phyloP scores from a whole-genome alignment of 192 early-diverging fungal species.

The Geosiphon pyriformis region DNA sequence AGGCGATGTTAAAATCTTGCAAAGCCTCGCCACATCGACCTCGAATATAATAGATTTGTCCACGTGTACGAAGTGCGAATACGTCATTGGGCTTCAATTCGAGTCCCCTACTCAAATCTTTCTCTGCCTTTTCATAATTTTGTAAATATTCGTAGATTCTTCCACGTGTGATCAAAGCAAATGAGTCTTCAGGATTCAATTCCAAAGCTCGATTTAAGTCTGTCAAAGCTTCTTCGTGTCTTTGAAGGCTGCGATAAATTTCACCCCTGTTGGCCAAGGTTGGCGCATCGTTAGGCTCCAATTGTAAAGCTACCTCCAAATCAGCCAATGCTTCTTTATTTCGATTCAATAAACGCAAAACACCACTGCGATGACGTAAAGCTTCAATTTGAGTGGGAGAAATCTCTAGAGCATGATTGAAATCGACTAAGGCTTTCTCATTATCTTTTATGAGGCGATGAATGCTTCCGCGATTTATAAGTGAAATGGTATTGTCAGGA shows the following conservation, averaged over 20 bases:
- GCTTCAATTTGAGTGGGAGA: neutral
- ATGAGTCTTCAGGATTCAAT: neutral
- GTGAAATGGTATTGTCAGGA: neutral
- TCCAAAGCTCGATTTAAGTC: conserved; percentile 3
- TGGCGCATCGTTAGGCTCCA: neutral
- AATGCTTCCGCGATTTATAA: neutral
- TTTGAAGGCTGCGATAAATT: neutral
- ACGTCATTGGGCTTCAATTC: neutral
- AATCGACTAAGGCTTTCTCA: conserved; percentile 1
- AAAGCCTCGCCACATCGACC: neutral
- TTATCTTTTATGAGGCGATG: neutral
- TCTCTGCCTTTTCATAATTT: neutral
- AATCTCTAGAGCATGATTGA: neutral
- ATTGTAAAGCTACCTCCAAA: neutral
- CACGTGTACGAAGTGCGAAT: neutral
- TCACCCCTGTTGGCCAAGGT: neutral
- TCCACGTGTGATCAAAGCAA: neutral
- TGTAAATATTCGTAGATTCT: neutral
- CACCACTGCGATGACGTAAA: neutral
- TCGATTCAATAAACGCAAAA: neutral
- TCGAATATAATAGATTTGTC: neutral
- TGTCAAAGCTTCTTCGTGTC: neutral
- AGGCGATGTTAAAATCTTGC: neutral
- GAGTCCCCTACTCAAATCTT: neutral
- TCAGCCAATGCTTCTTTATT: conserved; percentile 3